Evolutionary conservation across 345 rosid species (phyloP), one percentile per base, ranked within the genome.

Genomic region (Boechera retrofracta): DNA sequence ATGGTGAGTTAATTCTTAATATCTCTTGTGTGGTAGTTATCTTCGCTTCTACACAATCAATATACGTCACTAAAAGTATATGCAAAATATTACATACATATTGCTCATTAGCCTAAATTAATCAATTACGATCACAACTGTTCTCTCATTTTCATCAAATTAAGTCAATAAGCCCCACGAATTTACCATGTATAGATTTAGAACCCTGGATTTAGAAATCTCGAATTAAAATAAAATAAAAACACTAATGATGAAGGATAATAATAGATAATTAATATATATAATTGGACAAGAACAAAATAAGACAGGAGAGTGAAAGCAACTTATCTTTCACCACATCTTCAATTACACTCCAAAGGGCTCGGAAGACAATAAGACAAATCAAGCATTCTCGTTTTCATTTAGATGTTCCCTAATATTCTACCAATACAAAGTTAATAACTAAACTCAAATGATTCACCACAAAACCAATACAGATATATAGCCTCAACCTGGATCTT

Each of bases 311-410:
- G 59, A 66, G 39, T 48, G 7, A 38, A 57, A 57, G 42, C 59
- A 64, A 42, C 55, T 29, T 29, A 72, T 60, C 29, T 71, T 58
- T 41, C 41, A 16, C 73, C 72, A 29, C 63, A 60, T 47, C 57
- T 72, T 59, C 48, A 15, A 24, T 21, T 42, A 69, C 80, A 48
- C 24, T 77, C 58, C 80, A 70, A 77, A 77, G 48, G 4, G 24
- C 5, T 70, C 0, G 75, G 42, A 63, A 69, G 58, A 54, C 70
- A 76, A 52, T 35, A 76, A 64, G 63, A 54, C 29, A 64, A 74
- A 56, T 62, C 3, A 52, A 41, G 32, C 73, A 76, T 26, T 51
- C 24, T 32, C 18, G 1, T 69, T 62, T 32, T 41, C 69, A 61
- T 51, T 60, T 41, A 13, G 64, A 60, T 52, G 47, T 33, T 75